Percentiles rank a stretch among this genome's conserved stretches.
Evolutionary conservation across 75 land plant species (phyloP).

Genomic region (Pseudotsuga menziesii): DNA sequence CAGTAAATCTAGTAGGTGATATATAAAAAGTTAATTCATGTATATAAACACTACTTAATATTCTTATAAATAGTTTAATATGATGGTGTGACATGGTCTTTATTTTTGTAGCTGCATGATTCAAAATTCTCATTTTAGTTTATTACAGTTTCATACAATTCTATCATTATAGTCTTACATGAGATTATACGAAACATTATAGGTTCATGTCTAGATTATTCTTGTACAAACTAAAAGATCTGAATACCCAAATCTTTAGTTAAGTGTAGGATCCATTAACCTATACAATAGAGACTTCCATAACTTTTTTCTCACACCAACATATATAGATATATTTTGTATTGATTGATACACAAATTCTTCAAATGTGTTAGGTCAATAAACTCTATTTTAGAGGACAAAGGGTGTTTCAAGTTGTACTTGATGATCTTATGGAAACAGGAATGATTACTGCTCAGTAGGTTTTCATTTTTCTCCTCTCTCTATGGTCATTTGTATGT

Average conservation of each 20-base stretch:
- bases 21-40: not conserved
- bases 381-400: constrained; percentile 76
- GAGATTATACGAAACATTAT: not conserved
- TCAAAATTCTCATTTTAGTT: not conserved
- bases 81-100: not conserved
- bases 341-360: not conserved
- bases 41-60: not conserved
- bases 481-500: no score
- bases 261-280: not conserved
- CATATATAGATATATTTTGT: not conserved
- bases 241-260: not conserved
- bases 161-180: not conserved
- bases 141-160: not conserved
- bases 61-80: constrained; percentile 6
- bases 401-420: constrained; percentile 57
- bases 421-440: constrained; percentile 60
- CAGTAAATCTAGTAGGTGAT: constrained; percentile 42
- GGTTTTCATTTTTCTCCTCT: constrained; percentile 27
- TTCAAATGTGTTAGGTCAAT: constrained; percentile 30
- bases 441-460: constrained; percentile 76
- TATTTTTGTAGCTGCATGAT: constrained; percentile 12
- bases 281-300: not conserved
- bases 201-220: not conserved
- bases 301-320: not conserved
- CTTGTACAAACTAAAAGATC: not conserved